Evolutionary conservation across 257 asterid genomes (phyloP), one percentile per base, ranked within the genome.

Genomic region (Petunia axillaris): DNA sequence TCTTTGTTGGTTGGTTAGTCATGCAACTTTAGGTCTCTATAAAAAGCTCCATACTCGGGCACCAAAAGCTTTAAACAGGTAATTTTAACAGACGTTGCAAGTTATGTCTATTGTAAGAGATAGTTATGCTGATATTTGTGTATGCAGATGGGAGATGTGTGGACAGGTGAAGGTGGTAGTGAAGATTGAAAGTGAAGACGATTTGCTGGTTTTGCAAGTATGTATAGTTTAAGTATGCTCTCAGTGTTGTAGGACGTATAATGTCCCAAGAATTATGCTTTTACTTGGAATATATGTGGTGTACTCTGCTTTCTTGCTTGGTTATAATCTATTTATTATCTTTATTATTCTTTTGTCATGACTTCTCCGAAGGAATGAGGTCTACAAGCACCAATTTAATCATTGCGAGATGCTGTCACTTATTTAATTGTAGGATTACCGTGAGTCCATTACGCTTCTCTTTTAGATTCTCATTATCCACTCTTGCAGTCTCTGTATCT

Each of bases 81-180:
- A 89, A 75, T 57, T 40, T 16, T 80, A 25, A 16, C 77, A 68
- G 41, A 71, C 41, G 4, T 39, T 64, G 54, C 68, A 68, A 59
- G 63, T 80, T 77, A 15, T 44, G 79, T n/a, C 37, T 16, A 15
- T 60, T 68, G n/a, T 54, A 35, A 71, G 39, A n/a, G 64, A 11
- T 82, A 38, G 50, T 25, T 55, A 10, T 71, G 25, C 10, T 71
- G 59, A 62, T 78, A 80, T 66, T 74, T 77, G 58, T 66, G 65
- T 76, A 25, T 87, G 87, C 90, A 93, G 99, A 89, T 95, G 99
- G 99, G 99, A 95, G 95, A 91, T 89, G 97, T 95, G 99, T 77
- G 99, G 99, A 82, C 99, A 95, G 90, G 98, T 95, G 77, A 95
- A 95, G 88, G 99, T 95, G 77, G 99, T 93, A 5, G 91, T 95